Evolutionary conservation across 768 basidiomycete species (phyloP), one percentile per base, ranked within the genome.

Genomic region (Russula olivacea): DNA sequence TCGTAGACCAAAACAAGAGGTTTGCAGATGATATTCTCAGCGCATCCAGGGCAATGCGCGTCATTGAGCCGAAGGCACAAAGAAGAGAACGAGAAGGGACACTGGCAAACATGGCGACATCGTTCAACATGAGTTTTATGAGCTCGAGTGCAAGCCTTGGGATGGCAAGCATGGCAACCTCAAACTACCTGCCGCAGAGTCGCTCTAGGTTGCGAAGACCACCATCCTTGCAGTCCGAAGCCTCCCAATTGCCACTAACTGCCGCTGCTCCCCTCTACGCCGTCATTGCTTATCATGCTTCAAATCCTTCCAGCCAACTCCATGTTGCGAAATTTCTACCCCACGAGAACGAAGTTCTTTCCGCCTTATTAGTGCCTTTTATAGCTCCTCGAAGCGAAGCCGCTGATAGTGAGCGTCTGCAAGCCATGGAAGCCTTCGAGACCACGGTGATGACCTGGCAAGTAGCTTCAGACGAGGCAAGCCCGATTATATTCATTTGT

Each of bases 391-490:
- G 76, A 14, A 71, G 68, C 21, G 75, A 76, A 4, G 58, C 71
- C 36, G 59, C 75, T 4, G 82, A 83, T 30, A 78, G 83, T 43
- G 87, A 89, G 61, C 78, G 79, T 57, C 76, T 75, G 67, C 73
- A 77, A 17, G 81, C 87, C 0, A 71, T 86, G 17, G 87, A 88
- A 58, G 74, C 81, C 0, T 89, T 88, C 66, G 85, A 88, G 61
- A 70, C 82, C 25, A 71, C 83, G 36, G 73, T 78, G 14, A 82
- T 79, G 67, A 79, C 81, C 10, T 91, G 88, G 87, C 73, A 66
- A 38, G 73, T 77, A 4, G 73, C 72, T n/a, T 80, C 76, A 1
- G 64, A 78, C 56, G 84, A 88, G 77, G 88, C 88, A 45, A 36
- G 53, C 14, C 52, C 49, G 15, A 61, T 62, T 14, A 59, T 36